Evolutionary conservation across 768 basidiomycete species (phyloP), one percentile per base, ranked within the genome.

Genomic region (Tubosaeta sp.): DNA sequence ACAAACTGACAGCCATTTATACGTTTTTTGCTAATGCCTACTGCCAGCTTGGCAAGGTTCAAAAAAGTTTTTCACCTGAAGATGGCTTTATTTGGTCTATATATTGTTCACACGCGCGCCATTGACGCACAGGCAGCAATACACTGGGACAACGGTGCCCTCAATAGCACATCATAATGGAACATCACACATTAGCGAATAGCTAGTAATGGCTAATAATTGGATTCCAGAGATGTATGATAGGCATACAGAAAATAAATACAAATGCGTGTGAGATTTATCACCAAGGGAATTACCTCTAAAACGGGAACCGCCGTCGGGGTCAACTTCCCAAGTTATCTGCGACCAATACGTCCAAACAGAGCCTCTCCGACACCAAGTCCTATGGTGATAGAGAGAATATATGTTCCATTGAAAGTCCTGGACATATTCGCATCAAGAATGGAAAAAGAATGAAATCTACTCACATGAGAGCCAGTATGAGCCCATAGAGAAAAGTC

Each of bases 321-420:
- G 35, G 9, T 10, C 25, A 29, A 29, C 40, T 34, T 44, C 44
- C 32, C n/a, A n/a, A n/a, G n/a, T n/a, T 55, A 25, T 38, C 35
- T 40, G 42, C 52, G 59, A 13, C 70, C 75, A 38, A 82, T 69
- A 48, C 86, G 73, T 10, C 86, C 86, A 58, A 90, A 88, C 29
- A 84, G 49, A n/a, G 82, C 67, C 71, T 94, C 92, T 11, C 91
- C 93, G 13, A 87, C 63, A 10, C 81, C 86, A 22, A 86, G 69
- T 2, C 91, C 91, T 3, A 81, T 49, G 13, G 92, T 64, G 53
- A 93, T 80, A 9, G 84, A 75, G 30, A 94, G 78, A 49, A 94
- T 75, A 61, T 81, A 94, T 24, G 80, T 84, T 6, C 78, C 85
- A 57, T 93, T 83, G 70, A 87, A 94, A 6, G 87, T 87, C 93